Evolutionary conservation across 768 basidiomycete genomes (phyloP).

Genomic region (Lentinus tigrinus): DNA sequence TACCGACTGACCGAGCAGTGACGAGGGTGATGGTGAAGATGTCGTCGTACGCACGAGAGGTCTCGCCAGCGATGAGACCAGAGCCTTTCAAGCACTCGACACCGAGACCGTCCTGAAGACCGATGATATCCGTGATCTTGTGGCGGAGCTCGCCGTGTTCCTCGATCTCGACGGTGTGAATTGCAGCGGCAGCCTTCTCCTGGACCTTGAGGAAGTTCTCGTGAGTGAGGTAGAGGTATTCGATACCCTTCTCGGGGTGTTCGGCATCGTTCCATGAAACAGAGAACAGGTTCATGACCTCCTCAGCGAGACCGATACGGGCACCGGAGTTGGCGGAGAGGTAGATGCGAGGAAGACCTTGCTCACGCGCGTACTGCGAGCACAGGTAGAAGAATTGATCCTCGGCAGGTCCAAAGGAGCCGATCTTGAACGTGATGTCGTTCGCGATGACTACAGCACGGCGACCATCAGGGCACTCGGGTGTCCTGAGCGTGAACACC

Average conservation of each 20-base stretch:
- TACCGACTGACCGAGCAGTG: conserved; percentile 97
- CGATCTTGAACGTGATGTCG: conserved; percentile 98
- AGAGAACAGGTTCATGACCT: conserved; percentile 83
- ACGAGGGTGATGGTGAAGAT: conserved; percentile 99
- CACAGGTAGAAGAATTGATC: conserved; percentile 97
- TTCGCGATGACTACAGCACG: conserved; percentile 90
- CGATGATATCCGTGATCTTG: conserved; percentile 96
- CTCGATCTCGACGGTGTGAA: conserved; percentile 82
- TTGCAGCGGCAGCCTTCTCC: conserved; percentile 76
- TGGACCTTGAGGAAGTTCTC: conserved; percentile 88
- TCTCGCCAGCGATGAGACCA: conserved; percentile 97
- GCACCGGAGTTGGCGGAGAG: conserved; percentile 99
- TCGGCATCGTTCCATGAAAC: conserved; percentile 84
- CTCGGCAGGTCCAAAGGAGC: conserved; percentile 94
- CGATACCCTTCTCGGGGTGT: conserved; percentile 92
- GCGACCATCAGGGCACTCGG: conserved; percentile 89
- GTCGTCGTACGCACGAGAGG: conserved; percentile 97
- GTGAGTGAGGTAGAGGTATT: conserved; percentile 92
- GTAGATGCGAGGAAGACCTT: conserved; percentile 92
- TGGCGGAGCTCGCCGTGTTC: conserved; percentile 84
- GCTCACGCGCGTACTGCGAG: conserved; percentile 87
- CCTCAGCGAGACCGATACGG: conserved; percentile 93
- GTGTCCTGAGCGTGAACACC: conserved; percentile 90
- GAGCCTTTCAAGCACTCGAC: conserved; percentile 96
- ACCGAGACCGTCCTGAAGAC: conserved; percentile 95